Percentiles rank a stretch among this genome's conserved stretches.
phyloP scores from a whole-genome alignment of 495 filamentous ascomycete species.

The Elasticomyces elasticus region DNA sequence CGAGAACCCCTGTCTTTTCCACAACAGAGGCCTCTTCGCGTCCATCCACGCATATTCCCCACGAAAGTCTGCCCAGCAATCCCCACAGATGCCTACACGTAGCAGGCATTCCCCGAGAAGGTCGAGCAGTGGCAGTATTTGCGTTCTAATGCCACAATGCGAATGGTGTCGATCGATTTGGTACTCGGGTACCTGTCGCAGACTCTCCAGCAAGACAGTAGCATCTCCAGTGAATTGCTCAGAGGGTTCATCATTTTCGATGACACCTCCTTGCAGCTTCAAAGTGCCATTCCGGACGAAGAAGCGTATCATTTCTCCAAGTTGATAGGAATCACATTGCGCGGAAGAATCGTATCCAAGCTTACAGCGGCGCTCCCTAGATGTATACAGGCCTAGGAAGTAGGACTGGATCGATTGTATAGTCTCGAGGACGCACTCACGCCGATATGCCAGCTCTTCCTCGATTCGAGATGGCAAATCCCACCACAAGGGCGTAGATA shows the following conservation, averaged over 20 bases:
- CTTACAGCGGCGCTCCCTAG: constrained; percentile 53
- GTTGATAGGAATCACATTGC: constrained; percentile 75
- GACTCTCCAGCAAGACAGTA: constrained; percentile 39
- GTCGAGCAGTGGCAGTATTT: constrained; percentile 58
- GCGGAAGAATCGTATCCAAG: constrained; percentile 64
- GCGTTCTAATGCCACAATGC: constrained; percentile 64
- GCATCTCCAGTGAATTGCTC: constrained; percentile 39
- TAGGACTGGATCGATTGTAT: constrained; percentile 65
- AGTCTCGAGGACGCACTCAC: constrained; percentile 61
- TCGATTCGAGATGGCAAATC: constrained; percentile 64
- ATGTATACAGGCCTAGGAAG: constrained; percentile 60
- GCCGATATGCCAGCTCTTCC: constrained; percentile 64
- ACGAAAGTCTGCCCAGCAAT: constrained; percentile 36
- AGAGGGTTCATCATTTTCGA: constrained; percentile 24
- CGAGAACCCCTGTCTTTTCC: constrained; percentile 30
- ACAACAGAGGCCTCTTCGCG: constrained; percentile 31
- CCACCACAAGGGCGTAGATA: constrained; percentile 54
- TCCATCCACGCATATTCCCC: constrained; percentile 28
- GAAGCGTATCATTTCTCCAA: constrained; percentile 79
- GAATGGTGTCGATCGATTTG: constrained; percentile 69
- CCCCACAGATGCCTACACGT: constrained; percentile 37
- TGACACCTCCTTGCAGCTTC: constrained; percentile 32
- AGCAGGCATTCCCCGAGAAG: constrained; percentile 41
- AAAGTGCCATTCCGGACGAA: constrained; percentile 42
- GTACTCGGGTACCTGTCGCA: constrained; percentile 60